Base-by-base conservation (phyloP, 2,329 filamentous ascomycete genomes). In the Ambrosiella cleistominuta region DNA sequence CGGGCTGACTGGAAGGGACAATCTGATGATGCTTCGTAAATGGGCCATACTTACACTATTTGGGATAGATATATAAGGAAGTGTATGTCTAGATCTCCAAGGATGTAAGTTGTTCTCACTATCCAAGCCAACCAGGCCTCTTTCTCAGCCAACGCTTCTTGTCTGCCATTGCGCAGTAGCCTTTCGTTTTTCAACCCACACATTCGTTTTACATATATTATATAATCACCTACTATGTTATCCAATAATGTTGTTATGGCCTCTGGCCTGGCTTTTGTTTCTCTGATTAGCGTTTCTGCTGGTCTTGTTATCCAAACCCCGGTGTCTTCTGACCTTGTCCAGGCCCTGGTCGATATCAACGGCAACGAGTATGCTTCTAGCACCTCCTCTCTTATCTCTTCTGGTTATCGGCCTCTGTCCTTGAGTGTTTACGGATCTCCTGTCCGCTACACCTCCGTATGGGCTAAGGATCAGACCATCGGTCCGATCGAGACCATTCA, bases 381-480 rank as follows among this genome's bases (percentile, higher is more conserved):
- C 9, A 51, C 36, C 27, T 54, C 57, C 12, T 36, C 42, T 1
- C 52, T 63, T 5, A 61, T 57, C 1, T 45, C 51, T 11, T 19
- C 39, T 7, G 62, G 62, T 44, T 63, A 62, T 50, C 59, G 59
- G 2, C 54, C 60, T 7, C 53, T 63, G 37, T 63, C 62, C 1
- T 57, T 63, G 17, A 63, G 62, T 59, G 54, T 60, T 3, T 61
- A 62, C 50, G 62, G 62, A 35, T 47, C 49, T 1, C 58, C 60
- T 1, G 15, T 36, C 9, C 40, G 42, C 39, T 63, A 62, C 17
- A 53, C 61, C 19, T 61, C 61, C 4, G 49, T 63, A 37, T 63
- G 61, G 62, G 45, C 58, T 1, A 60, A 56, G 37, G 52, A 60
- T 2, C 27, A 37, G 0, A 51, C 17, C 13, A 39, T 40, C 2